Evolutionary conservation across 2,329 filamentous ascomycete genomes (phyloP), one percentile per base, ranked within the genome.

Genomic region (Colletotrichum musae): DNA sequence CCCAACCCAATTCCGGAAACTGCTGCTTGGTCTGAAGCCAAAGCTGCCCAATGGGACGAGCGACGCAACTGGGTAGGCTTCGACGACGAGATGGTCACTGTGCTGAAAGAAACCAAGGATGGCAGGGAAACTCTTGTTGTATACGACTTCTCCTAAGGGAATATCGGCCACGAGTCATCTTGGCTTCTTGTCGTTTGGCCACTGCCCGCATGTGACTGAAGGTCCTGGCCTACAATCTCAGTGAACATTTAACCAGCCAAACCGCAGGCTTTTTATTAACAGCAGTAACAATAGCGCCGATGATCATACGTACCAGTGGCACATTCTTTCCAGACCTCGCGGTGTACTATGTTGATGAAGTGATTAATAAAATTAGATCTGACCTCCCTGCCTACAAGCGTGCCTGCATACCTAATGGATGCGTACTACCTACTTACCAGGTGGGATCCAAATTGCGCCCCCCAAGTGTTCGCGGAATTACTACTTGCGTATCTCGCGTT

Each of bases 61-160:
- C 79, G 81, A 57, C 81, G 85, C 68, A 87, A 87, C 59, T 95
- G 92, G 89, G 90, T 97, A 9, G 94, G 93, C 0, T 97, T 97
- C 75, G 94, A 97, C 75, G 94, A 97, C 51, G 93, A 97, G 79
- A 94, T 94, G 82, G 93, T 97, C n/a, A 91, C 97, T 70, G 89
- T 97, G 50, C 84, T 97, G 58, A 91, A 93, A 72, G 93, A 95
- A 80, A 88, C 89, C 72, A 80, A 82, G 28, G 83, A 88, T 28
- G 93, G 93, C 1, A 86, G 87, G 47, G 93, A 95, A 77, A 90
- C 92, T 70, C 80, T 97, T 71, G 87, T 95, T 76, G 90, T 96
- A 51, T 97, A 97, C 77, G 93, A 97, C 79, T 98, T 98, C 80
- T 94, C 93, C n/a, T 82, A 74, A 79, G 21, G 2, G 18, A 21